Conservation (phyloP, 2,329 filamentous ascomycete species). For the Hypomyces perniciosus region DNA sequence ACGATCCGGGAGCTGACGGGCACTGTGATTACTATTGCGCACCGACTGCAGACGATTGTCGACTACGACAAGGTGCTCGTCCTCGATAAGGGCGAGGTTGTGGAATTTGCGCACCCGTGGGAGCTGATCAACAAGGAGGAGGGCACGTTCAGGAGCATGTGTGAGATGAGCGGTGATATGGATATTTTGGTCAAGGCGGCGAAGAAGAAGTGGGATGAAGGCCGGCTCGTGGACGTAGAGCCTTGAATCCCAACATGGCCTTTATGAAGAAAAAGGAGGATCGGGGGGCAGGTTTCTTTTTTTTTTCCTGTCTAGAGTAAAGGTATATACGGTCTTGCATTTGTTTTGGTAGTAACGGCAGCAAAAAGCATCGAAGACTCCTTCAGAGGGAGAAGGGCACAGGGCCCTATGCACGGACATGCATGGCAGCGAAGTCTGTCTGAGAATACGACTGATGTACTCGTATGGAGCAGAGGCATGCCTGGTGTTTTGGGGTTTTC, state of each 20-base stretch:
- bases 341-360: not conserved
- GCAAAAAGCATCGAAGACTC: not conserved
- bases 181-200: constrained; percentile 46
- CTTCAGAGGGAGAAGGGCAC: too few relatives aligned
- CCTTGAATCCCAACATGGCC: not conserved
- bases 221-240: constrained; percentile 30
- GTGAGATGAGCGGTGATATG: constrained; percentile 56
- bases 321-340: not conserved
- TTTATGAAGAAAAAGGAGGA: not conserved
- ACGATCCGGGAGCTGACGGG: constrained; percentile 90
- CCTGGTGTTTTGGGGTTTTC: not conserved
- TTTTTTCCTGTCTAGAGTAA: not conserved
- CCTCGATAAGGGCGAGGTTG: constrained; percentile 77
- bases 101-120: constrained; percentile 89
- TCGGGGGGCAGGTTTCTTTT: too few relatives aligned
- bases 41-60: constrained; percentile 91
- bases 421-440: too few relatives aligned
- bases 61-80: constrained; percentile 98
- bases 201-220: constrained; percentile 46
- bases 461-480: not conserved
- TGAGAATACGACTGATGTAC: not conserved
- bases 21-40: constrained; percentile 94
- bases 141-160: constrained; percentile 59
- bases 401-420: too few relatives aligned
- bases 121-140: constrained; percentile 67